These are phyloP conservation scores for Globisporangium sylvaticum DNA, from an alignment of 352 stramenopile species.

Conservation along the genomic window DNA sequence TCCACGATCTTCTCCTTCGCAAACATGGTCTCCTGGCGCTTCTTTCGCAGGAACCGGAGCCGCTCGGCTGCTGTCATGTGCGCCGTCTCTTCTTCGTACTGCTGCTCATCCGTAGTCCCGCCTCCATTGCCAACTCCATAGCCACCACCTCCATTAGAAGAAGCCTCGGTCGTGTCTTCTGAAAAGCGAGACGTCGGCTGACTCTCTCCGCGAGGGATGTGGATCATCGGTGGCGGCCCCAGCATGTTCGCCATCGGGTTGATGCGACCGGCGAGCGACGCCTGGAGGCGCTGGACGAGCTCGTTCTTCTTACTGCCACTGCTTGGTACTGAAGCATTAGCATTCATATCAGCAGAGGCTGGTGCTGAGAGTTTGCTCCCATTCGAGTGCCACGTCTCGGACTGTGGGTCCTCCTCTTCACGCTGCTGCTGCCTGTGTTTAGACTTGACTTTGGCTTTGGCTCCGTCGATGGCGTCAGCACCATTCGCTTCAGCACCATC, in stretches of 20 bases:
- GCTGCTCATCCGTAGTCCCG: slow-evolving; percentile 18
- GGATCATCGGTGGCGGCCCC: slow-evolving; percentile 27
- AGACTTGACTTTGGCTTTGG: not conserved
- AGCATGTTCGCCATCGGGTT: slow-evolving; percentile 20
- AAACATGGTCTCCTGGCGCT: slow-evolving; percentile 56
- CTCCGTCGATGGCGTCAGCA: not conserved
- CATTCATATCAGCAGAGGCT: not conserved
- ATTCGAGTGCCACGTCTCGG: not conserved
- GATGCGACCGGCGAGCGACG: slow-evolving; percentile 43
- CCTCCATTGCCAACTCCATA: not conserved
- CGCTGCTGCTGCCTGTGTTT: not conserved
- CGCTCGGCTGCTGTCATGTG: slow-evolving; percentile 59
- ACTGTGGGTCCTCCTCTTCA: not conserved
- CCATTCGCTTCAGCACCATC: not conserved
- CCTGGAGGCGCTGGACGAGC: slow-evolving; percentile 50
- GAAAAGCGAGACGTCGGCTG: not conserved
- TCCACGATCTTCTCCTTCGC: slow-evolving; percentile 39
- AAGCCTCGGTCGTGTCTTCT: not conserved
- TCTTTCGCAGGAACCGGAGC: slow-evolving; percentile 56
- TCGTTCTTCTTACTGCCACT: slow-evolving; percentile 20
- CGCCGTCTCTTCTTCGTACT: slow-evolving; percentile 56
- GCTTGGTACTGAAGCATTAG: not conserved
- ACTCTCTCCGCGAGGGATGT: slow-evolving; percentile 19
- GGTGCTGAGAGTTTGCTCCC: not conserved
- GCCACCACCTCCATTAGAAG: not conserved